Evolutionary conservation across 2,329 filamentous ascomycete species (phyloP).

Genomic region (Beauveria bassiana): DNA sequence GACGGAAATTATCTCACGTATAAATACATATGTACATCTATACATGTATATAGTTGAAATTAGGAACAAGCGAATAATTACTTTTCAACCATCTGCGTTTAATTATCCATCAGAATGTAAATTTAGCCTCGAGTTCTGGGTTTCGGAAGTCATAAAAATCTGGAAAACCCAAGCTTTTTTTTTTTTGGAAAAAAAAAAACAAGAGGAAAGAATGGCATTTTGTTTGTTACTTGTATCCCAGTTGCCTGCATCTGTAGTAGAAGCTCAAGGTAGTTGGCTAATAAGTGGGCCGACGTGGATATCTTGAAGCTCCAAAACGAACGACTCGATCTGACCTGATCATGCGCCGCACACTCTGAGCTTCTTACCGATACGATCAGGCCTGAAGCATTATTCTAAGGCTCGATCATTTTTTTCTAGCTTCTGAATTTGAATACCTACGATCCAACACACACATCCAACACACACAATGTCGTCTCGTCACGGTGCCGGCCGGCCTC

Average conservation of each 20-base stretch:
- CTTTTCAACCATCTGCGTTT: no score
- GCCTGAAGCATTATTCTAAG: not conserved
- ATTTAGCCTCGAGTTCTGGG: no score
- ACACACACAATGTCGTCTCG: conserved; percentile 44
- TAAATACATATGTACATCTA: no score
- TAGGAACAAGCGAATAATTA: no score
- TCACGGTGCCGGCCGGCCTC: conserved; percentile 65
- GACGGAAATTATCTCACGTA: not conserved
- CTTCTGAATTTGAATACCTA: not conserved
- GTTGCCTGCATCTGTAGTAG: no score
- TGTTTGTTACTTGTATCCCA: no score
- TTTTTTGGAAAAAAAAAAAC: no score
- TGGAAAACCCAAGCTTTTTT: no score
- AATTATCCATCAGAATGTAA: no score
- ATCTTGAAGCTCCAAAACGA: not conserved
- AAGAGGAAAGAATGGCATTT: no score
- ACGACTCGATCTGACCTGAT: not conserved
- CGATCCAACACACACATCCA: not conserved
- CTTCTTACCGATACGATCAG: not conserved
- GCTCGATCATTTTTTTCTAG: not conserved
- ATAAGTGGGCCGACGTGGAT: conserved; percentile 1
- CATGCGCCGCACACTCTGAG: not conserved
- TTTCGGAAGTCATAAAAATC: no score
- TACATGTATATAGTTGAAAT: no score
- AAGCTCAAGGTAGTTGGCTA: not conserved